Evolutionary conservation across 2,329 filamentous ascomycete genomes (phyloP).

Genomic region (Claviceps sp.): DNA sequence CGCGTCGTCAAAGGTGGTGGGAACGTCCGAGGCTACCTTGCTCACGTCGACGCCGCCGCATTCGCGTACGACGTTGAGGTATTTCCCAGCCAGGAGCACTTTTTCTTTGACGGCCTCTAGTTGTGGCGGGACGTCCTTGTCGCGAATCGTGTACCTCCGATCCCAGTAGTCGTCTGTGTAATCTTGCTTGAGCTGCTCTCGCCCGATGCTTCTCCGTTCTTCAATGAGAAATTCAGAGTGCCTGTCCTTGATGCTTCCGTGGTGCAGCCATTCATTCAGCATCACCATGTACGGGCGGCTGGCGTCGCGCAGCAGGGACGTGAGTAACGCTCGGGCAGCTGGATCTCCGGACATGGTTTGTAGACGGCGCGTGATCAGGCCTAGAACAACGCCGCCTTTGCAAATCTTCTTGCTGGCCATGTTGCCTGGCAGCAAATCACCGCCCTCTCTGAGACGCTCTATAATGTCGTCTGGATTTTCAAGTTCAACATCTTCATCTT

Average conservation of each 20-base stretch:
- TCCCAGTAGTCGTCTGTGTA: constrained; percentile 99
- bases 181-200: constrained; percentile 84
- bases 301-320: constrained; percentile 70
- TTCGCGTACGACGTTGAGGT: constrained; percentile 93
- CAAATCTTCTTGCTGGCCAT: constrained; percentile 83
- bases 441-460: constrained; percentile 76
- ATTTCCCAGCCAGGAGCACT: constrained; percentile 89
- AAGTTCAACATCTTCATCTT: constrained; percentile 56
- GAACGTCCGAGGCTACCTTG: constrained; percentile 78
- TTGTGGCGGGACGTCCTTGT: constrained; percentile 83
- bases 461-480: constrained; percentile 85
- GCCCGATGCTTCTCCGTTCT: constrained; percentile 86
- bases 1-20: constrained; percentile 79
- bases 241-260: constrained; percentile 86
- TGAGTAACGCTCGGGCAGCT: constrained; percentile 68
- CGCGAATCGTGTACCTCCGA: constrained; percentile 86
- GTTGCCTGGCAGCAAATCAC: constrained; percentile 63
- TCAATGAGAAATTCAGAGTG: constrained; percentile 91
- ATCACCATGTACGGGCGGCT: constrained; percentile 94
- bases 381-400: constrained; percentile 92
- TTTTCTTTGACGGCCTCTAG: constrained; percentile 85
- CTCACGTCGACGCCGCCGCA: constrained; percentile 92
- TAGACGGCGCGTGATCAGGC: constrained; percentile 70
- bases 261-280: constrained; percentile 97
- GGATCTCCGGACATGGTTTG: constrained; percentile 91